Base-by-base conservation (phyloP, 2,329 filamentous ascomycete genomes). In the Apiospora aurea region DNA sequence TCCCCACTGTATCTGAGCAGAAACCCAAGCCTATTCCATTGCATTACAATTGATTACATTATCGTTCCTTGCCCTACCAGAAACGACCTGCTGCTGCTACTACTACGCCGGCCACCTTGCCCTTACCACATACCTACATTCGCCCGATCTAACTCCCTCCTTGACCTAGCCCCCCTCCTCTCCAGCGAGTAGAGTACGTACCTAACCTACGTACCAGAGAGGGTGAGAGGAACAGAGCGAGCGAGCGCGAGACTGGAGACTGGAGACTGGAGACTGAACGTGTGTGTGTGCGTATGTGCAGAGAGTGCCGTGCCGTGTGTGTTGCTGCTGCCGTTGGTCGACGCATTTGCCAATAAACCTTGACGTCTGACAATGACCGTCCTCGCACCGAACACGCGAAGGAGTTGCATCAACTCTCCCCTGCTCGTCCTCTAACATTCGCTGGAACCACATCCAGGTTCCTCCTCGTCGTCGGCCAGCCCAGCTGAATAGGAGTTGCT, bases 391-490 rank as follows among this genome's bases (percentile, higher is more conserved):
- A 74, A 75, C 57, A 75, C 76, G 73, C 26, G 43, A 49, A 76
- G 75, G 74, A 79, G 74, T 79, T 74, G 73, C 71, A 73, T 73
- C 77, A 72, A 74, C 71, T 73, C 74, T 70, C 75, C 73, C 69
- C 69, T 76, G 72, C 75, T 76, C 72, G 75, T 75, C 71, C 79
- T 80, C 77, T 81, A 79, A 79, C 79, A 81, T 76, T 78, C 76
- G 75, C 75, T 76, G 76, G 79, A 78, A 80, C 78, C 79, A 77
- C 74, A 72, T 71, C 74, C 75, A 78, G 79, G 79, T 80, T 81
- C 79, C 78, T 78, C 72, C 74, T 73, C 57, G 34, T 64, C 57
- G 57, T 64, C 57, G 57, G 57, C 57, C 7, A 41, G 46, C 29
- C 29, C 29, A 64, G 57, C 34, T 64, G 57, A 64, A 64, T 41